Conservation (phyloP, 768 basidiomycete genomes). For the Lentinula sp. region DNA sequence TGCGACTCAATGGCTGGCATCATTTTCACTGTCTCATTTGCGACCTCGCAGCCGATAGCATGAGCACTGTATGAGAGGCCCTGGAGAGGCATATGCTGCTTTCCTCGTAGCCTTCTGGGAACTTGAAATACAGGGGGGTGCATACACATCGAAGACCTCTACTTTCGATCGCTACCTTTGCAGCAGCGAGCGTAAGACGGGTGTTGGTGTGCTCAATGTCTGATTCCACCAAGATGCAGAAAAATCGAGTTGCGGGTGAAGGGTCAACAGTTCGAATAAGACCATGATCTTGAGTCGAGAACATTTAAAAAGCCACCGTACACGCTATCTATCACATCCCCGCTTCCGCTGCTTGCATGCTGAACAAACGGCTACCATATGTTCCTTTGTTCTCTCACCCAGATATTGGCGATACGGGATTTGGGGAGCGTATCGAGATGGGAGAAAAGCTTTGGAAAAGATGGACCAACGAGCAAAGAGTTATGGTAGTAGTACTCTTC, state of each 20-base stretch:
- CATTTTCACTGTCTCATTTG: slow-evolving; percentile 69
- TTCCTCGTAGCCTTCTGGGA: not conserved
- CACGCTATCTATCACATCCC: slow-evolving; percentile 91
- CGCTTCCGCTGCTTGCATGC: slow-evolving; percentile 16
- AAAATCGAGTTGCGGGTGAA: slow-evolving; percentile 72
- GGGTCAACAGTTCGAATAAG: slow-evolving; percentile 26
- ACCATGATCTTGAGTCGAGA: slow-evolving; percentile 32
- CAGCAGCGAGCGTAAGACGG: slow-evolving; percentile 77
- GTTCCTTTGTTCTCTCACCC: slow-evolving; percentile 54
- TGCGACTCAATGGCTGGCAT: no score
- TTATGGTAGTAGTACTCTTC: slow-evolving; percentile 80
- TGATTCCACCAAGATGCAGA: slow-evolving; percentile 99
- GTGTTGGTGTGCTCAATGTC: slow-evolving; percentile 79
- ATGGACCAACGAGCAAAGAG: slow-evolving; percentile 28
- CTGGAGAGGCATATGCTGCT: slow-evolving; percentile 71
- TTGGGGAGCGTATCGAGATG: slow-evolving; percentile 61
- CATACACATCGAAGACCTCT: slow-evolving; percentile 55
- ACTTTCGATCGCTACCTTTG: slow-evolving; percentile 73
- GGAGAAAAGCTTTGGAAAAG: slow-evolving; percentile 41
- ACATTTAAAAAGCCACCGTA: slow-evolving; percentile 81
- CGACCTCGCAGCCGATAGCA: slow-evolving; percentile 88
- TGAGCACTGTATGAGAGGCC: slow-evolving; percentile 97
- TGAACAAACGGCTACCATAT: slow-evolving; percentile 99
- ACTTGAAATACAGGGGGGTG: not conserved
- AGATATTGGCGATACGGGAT: slow-evolving; percentile 48